Percentiles rank a stretch among this genome's conserved stretches.
Conservation (phyloP, 202 grass and related monocot genomes). For the Elaeis oleifera region DNA sequence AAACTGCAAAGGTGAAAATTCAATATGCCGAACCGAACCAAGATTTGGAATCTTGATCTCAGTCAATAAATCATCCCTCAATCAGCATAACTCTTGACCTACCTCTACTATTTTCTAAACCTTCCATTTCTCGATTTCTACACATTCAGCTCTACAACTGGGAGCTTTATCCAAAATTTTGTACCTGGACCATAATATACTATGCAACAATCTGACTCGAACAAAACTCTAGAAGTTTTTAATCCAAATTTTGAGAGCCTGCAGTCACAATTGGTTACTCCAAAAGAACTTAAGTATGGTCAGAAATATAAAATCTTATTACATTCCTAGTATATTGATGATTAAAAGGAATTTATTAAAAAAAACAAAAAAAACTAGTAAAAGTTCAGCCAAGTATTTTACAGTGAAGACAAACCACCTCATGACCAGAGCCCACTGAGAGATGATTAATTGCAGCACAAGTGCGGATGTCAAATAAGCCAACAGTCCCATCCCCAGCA, state of each 20-base stretch:
- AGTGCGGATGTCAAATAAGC: conserved; percentile 84
- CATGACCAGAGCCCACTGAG: conserved; percentile 64
- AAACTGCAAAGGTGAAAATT: too few species aligned
- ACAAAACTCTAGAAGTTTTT: not conserved
- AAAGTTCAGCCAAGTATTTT: not conserved
- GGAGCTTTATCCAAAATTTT: not conserved
- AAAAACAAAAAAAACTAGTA: not conserved
- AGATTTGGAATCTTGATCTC: too few species aligned
- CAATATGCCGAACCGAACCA: too few species aligned
- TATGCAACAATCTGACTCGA: not conserved
- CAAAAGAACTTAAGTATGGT: conserved; percentile 8
- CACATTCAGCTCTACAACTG: too few species aligned
- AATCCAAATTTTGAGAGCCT: not conserved
- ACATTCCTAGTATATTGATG: not conserved
- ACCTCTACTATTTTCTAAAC: too few species aligned
- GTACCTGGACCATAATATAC: not conserved
- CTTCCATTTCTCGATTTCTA: too few species aligned
- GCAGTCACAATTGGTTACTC: not conserved
- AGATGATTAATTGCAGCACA: conserved; percentile 86
- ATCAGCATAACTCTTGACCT: too few species aligned
- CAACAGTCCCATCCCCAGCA: conserved; percentile 91
- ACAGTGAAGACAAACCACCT: conserved; percentile 46
- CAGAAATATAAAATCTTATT: conserved; percentile 7
- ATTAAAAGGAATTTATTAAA: conserved; percentile 1
- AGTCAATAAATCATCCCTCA: too few species aligned